Evolutionary conservation across 2,329 filamentous ascomycete genomes (phyloP), one percentile per base, ranked within the genome.

Genomic region (Cytospora piceae): DNA sequence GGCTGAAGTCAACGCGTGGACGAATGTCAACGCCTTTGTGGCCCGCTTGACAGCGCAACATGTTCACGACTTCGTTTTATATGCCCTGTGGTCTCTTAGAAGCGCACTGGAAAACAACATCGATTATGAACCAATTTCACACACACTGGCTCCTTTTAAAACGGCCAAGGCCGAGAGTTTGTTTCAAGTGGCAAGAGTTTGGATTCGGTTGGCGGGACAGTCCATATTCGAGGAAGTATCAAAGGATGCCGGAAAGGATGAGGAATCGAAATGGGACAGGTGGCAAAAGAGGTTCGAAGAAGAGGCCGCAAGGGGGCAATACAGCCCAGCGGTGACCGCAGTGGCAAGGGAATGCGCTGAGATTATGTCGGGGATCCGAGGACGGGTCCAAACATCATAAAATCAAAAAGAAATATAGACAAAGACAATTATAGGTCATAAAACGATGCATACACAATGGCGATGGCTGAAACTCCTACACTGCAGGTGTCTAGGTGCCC

Each of bases 11-110:
- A 64, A 22, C 27, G 70, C 67, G 14, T 71, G 64, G 64, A 42
- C 42, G 1, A 67, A 63, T 39, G 55, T 69, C 31, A 70, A 71
- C 32, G 70, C 67, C 5, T 72, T 68, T 56, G 49, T 68, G 9
- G 71, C 69, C 4, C 64, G 68, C 1, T 63, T 70, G 7, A 56
- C 64, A 5, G 61, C 55, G 11, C 56, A 54, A 24, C 58, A 32
- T 11, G 27, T 60, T 15, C 14, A 20, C 2, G 27, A 61, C 31
- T 63, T 69, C 9, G 29, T 20, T 2, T 0, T 32, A 0, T 68
- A 68, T 42, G 66, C 60, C 1, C n/a, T 32, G 2, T 64, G 69
- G 58, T 42, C 63, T 37, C 17, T 65, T 22, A 20, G 7, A 2
- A 32, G 34, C 5, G 58, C 63, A 8, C 32, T 65, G 24, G 53